Conservation (phyloP, 225 moss, liverwort and hornwort genomes). For the Neckera pumila region DNA sequence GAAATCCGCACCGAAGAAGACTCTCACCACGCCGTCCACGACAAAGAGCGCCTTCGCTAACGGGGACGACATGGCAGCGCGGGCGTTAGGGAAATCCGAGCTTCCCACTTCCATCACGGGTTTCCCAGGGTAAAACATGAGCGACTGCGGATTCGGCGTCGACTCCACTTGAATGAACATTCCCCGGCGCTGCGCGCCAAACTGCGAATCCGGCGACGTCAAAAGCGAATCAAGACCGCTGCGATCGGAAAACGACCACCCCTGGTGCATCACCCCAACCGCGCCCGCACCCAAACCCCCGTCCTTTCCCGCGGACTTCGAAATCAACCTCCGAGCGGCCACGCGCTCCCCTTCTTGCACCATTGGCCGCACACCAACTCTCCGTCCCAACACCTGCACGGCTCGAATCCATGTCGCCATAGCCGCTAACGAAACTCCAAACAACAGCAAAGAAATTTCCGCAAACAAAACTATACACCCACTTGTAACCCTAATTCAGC, state of each 20-base stretch:
- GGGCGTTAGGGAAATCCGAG: slow-evolving; percentile 91
- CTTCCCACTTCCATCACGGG: slow-evolving; percentile 93
- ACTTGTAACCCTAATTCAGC: slow-evolving; percentile 2
- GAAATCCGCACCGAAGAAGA: slow-evolving; percentile 85
- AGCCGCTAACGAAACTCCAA: neutral
- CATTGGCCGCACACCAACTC: slow-evolving; percentile 15
- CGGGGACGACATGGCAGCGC: slow-evolving; percentile 83
- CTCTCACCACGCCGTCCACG: slow-evolving; percentile 77
- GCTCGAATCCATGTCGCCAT: slow-evolving; percentile 51
- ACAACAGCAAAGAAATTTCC: neutral
- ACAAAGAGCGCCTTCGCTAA: slow-evolving; percentile 77
- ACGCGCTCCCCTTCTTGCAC: slow-evolving; percentile 35
- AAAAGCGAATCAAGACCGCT: neutral
- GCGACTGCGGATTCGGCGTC: slow-evolving; percentile 89
- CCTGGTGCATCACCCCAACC: slow-evolving; percentile 31
- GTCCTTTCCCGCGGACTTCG: slow-evolving; percentile 20
- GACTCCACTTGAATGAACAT: slow-evolving; percentile 95
- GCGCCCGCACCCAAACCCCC: slow-evolving; percentile 16
- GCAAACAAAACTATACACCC: neutral
- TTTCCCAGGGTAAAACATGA: slow-evolving; percentile 92
- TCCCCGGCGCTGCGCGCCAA: slow-evolving; percentile 39
- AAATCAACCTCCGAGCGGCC: slow-evolving; percentile 25
- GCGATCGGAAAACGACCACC: slow-evolving; percentile 20
- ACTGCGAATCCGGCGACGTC: neutral
- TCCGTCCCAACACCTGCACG: slow-evolving; percentile 32